phyloP scores from a whole-genome alignment of 352 stramenopile genomes.

The Globisporangium heterothallicum region DNA sequence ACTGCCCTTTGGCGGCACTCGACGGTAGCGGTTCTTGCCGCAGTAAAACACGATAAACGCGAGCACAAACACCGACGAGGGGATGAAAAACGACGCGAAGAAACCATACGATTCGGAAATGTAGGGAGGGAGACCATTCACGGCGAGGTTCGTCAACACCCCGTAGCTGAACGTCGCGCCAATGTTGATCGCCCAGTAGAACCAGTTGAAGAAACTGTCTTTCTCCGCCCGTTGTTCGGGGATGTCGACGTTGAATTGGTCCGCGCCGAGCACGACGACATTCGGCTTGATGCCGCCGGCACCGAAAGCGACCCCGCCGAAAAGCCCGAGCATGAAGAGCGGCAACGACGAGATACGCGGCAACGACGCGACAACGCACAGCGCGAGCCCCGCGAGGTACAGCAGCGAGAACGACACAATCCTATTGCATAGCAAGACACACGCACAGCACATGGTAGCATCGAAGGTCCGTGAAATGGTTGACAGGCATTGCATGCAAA shows the following conservation, averaged over 20 bases:
- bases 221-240: constrained; percentile 68
- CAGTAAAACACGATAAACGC: constrained; percentile 77
- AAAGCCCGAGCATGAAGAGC: constrained; percentile 81
- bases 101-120: constrained; percentile 83
- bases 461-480: neutral
- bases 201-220: constrained; percentile 92
- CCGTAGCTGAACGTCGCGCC: constrained; percentile 89
- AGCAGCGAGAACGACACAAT: constrained; percentile 74
- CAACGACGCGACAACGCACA: constrained; percentile 63
- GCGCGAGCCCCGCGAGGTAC: constrained; percentile 61
- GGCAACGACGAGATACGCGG: constrained; percentile 50
- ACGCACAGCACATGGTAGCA: no score
- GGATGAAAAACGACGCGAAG: constrained; percentile 86
- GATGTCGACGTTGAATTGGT: constrained; percentile 78
- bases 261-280: constrained; percentile 66
- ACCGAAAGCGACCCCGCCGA: constrained; percentile 67
- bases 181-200: constrained; percentile 93
- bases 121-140: constrained; percentile 84
- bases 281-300: constrained; percentile 75
- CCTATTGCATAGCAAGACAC: constrained; percentile 8
- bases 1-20: constrained; percentile 69
- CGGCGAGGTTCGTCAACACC: constrained; percentile 86
- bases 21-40: constrained; percentile 56
- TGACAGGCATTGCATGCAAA: no score
- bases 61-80: constrained; percentile 72